Conservation (phyloP, 192 early-diverging fungal species). For the Backusella luteola region DNA sequence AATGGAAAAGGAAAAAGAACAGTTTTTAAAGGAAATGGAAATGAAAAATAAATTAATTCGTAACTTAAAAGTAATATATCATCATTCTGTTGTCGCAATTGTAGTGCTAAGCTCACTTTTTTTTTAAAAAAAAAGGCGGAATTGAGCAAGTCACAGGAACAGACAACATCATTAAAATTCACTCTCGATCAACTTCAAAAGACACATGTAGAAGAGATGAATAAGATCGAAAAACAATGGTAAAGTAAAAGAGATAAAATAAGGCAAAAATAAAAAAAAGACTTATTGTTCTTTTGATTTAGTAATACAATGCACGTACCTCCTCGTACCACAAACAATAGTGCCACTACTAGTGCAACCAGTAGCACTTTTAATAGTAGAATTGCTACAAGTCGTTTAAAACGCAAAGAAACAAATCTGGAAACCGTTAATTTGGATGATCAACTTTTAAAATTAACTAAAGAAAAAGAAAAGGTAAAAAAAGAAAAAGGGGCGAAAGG, state of each 20-base stretch:
- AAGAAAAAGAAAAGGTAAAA: constrained; percentile 39
- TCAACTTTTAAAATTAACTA: constrained; percentile 41
- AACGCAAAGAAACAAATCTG: constrained; percentile 8
- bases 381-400: neutral
- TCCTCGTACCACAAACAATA: constrained; percentile 10
- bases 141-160: constrained; percentile 8
- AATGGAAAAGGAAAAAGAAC: neutral
- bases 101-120: neutral
- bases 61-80: neutral
- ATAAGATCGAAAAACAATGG: neutral
- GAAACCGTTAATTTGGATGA: constrained; percentile 34
- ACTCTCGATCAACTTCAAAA: constrained; percentile 15
- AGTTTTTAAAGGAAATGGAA: neutral
- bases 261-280: neutral
- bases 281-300: neutral
- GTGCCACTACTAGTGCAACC: neutral
- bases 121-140: constrained; percentile 2
- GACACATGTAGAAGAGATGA: neutral
- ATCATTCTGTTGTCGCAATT: neutral
- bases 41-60: neutral
- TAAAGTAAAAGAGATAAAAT: constrained; percentile 2
- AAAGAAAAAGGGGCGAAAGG: neutral
- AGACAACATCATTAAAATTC: constrained; percentile 10
- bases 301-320: constrained; percentile 9
- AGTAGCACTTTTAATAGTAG: neutral